A percentile compares a stretch with the other conserved stretches of the same genome.
Evolutionary conservation across 2,329 filamentous ascomycete species (phyloP).

Genomic region (Colletotrichum costaricense): DNA sequence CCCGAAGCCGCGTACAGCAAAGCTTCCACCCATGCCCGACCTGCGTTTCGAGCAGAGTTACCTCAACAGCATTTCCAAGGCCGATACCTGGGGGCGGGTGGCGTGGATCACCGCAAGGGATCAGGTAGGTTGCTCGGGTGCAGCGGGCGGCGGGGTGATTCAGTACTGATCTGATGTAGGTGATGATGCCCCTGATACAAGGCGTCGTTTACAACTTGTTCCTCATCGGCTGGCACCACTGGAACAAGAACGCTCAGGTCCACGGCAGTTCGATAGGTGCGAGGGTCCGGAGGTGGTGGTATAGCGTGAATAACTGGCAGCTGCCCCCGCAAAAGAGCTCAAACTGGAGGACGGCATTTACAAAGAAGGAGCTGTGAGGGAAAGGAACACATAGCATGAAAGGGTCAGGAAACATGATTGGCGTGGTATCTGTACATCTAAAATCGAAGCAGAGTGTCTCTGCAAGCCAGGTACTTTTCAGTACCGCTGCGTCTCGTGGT

Average conservation of each 20-base stretch:
- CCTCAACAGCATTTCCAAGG: slow-evolving; percentile 84
- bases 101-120: slow-evolving; percentile 88
- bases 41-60: slow-evolving; percentile 98
- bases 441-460: slow-evolving; percentile 28
- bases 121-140: slow-evolving; percentile 70
- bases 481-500: slow-evolving; percentile 19
- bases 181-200: slow-evolving; percentile 88
- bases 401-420: slow-evolving; percentile 13
- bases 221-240: slow-evolving; percentile 88
- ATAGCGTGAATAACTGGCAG: slow-evolving; percentile 90
- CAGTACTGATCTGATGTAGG: slow-evolving; percentile 54
- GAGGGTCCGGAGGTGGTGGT: slow-evolving; percentile 91
- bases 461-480: slow-evolving; percentile 21
- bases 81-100: slow-evolving; percentile 83
- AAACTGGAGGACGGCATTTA: slow-evolving; percentile 21
- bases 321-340: slow-evolving; percentile 59
- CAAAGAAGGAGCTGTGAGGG: slow-evolving; percentile 19
- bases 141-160: not conserved
- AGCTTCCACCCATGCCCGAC: slow-evolving; percentile 80
- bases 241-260: slow-evolving; percentile 83
- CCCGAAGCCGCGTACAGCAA: slow-evolving; percentile 58
- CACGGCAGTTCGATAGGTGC: slow-evolving; percentile 83
- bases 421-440: slow-evolving; percentile 35
- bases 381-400: not conserved
- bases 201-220: slow-evolving; percentile 90